Conservation (phyloP, 441 rosid species). For the Populus hybrid region DNA sequence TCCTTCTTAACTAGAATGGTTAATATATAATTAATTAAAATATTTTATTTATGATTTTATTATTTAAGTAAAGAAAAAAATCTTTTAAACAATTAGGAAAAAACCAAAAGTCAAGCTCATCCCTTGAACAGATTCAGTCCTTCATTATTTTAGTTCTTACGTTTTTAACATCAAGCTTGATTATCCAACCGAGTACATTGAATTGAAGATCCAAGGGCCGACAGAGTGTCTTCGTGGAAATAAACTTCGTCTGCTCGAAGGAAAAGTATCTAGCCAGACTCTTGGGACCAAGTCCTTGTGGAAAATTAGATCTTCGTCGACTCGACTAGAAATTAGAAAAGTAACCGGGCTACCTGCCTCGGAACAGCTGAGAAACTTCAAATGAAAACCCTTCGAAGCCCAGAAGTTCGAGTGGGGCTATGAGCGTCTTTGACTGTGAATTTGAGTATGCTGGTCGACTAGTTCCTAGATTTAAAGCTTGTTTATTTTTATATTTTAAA, state of each 20-base stretch:
- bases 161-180: neutral
- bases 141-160: neutral
- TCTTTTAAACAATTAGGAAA: too few relatives aligned
- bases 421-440: neutral
- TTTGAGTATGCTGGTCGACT: neutral
- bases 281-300: neutral
- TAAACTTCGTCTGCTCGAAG: neutral
- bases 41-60: too few relatives aligned
- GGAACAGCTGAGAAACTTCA: neutral
- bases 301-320: neutral
- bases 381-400: neutral
- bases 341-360: neutral
- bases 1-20: too few relatives aligned
- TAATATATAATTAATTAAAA: too few relatives aligned
- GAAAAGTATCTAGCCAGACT: neutral
- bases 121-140: neutral
- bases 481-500: too few relatives aligned
- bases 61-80: too few relatives aligned
- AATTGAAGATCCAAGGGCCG: neutral
- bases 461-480: too few relatives aligned
- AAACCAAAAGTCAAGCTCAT: neutral
- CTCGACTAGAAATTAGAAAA: neutral
- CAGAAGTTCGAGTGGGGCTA: neutral
- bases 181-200: too few relatives aligned
- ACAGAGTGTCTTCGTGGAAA: neutral